phyloP scores from a whole-genome alignment of 176 grass and related monocot species.

The Avena atlantica region DNA sequence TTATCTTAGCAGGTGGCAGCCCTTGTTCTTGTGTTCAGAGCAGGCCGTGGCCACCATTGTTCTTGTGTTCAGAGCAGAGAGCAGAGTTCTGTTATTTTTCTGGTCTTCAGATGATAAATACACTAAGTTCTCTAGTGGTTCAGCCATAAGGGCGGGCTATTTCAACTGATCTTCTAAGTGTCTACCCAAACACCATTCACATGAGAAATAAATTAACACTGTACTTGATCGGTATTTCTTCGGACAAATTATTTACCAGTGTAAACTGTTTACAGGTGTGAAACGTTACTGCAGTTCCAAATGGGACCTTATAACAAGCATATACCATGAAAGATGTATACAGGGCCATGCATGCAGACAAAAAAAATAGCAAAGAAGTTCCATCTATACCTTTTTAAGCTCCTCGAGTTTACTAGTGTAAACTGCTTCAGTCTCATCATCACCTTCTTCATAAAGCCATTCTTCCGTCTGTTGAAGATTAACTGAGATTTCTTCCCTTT shows the following conservation, averaged over 20 bases:
- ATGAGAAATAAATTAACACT: not conserved
- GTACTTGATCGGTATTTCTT: not conserved
- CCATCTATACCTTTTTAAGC: slow-evolving; percentile 75
- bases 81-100: not conserved
- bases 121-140: not conserved
- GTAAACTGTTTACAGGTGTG: not conserved
- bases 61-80: not conserved
- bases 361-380: not conserved
- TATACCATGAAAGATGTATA: slow-evolving; percentile 23
- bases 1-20: not conserved
- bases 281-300: not conserved
- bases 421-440: slow-evolving; percentile 94
- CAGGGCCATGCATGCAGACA: not conserved
- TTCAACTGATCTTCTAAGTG: not conserved
- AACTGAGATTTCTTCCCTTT: slow-evolving; percentile 80
- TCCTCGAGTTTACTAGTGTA: slow-evolving; percentile 87
- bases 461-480: slow-evolving; percentile 92
- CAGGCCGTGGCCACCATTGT: not conserved
- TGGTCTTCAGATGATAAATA: not conserved
- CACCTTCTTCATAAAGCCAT: slow-evolving; percentile 99
- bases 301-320: not conserved
- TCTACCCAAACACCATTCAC: not conserved
- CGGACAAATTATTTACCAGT: not conserved
- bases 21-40: not conserved
- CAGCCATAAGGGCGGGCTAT: not conserved